Base-by-base conservation (phyloP, 805 yeast species). In the Candida khao-thaluensis region DNA sequence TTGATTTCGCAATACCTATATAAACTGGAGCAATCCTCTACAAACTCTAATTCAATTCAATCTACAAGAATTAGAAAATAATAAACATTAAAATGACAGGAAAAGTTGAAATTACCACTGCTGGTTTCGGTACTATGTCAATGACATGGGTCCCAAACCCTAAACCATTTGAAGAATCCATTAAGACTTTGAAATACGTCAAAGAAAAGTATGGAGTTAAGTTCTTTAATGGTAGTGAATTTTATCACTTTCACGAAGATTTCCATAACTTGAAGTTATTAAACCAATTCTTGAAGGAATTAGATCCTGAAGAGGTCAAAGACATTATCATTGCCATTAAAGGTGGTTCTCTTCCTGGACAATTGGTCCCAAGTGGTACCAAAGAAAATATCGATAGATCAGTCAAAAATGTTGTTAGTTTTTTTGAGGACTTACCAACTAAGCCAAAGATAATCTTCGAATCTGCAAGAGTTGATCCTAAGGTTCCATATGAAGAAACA, bases 111-210 rank as follows among this genome's bases (percentile, higher is more conserved):
- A 32, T 41, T 24, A n/a, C 41, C 3, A 17, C 28, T 11, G 28
- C 32, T 30, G 95, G 95, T 30, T 79, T 75, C 49, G 96, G 96
- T 31, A 71, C 87, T 46, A 86, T 89, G 96, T 76, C 83, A 40
- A 69, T 85, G 57, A 85, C 95, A 1, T 79, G 85, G 86, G 70
- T 72, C 27, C 75, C 81, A 0, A 56, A 51, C 0, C 87, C 86
- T 23, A 59, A 74, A 23, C 72, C 82, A 6, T 57, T 70, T 37
- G 78, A 72, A 14, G 65, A 69, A 38, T 79, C 85, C 2, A 66
- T 79, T 43, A 75, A 63, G 8, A 62, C 76, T 2, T 65, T 88
- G 56, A 70, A 76, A 41, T 51, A 50, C 16, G 56, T 56, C 17
- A 81, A 83, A 18, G 56, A 77, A 21, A 45, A 69, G 60, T 52